Conservation (phyloP, 139 green algal genomes). For the Pleodorina starrii region DNA sequence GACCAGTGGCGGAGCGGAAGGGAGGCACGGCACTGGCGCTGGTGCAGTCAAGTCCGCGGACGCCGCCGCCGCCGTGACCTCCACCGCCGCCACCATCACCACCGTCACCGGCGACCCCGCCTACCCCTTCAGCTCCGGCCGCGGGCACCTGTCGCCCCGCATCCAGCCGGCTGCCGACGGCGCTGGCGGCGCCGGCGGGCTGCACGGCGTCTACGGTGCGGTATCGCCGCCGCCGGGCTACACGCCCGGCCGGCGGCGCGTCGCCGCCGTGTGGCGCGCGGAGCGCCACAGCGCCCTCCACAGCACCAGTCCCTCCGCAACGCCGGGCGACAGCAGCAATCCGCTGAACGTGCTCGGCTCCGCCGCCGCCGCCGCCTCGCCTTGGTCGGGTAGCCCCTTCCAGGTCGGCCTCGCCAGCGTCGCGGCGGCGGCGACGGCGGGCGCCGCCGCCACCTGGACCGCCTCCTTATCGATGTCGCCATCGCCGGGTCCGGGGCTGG, state of each 20-base stretch:
- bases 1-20: background rate
- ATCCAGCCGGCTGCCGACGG: background rate
- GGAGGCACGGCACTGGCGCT: background rate
- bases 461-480: no score
- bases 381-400: background rate
- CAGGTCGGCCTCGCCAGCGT: background rate
- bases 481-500: background rate
- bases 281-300: background rate
- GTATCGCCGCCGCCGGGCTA: background rate
- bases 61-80: background rate
- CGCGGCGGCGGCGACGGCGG: background rate
- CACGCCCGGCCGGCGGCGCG: background rate
- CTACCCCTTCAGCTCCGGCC: background rate
- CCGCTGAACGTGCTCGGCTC: background rate
- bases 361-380: background rate
- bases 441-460: background rate
- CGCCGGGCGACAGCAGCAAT: constrained; percentile 13
- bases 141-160: background rate
- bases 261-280: constrained; percentile 6
- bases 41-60: background rate
- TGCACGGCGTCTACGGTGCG: background rate
- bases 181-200: background rate
- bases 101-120: background rate
- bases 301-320: background rate
- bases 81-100: background rate